These are phyloP conservation scores for Coniferiporia sulphurascens DNA, from an alignment of 1,284 basidiomycete species.

Conservation along the genomic window DNA sequence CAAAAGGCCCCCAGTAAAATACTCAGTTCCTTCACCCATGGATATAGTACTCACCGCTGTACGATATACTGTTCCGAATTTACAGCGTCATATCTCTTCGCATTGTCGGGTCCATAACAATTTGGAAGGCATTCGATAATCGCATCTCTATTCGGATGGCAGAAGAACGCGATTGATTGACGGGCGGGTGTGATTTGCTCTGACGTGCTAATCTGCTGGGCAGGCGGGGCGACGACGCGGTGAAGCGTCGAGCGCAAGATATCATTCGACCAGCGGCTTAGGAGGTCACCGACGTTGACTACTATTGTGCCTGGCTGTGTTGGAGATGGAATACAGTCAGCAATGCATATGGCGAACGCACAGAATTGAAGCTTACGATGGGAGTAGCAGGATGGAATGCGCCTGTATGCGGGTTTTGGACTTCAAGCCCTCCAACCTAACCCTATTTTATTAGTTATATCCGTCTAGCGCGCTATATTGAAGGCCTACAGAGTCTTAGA, in stretches of 20 bases:
- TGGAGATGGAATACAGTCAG: conserved; percentile 13
- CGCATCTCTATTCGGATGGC: conserved; percentile 73
- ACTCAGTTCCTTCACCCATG: too few species aligned
- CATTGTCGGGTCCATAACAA: conserved; percentile 45
- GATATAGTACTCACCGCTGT: conserved; percentile 41
- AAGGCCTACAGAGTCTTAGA: conserved; percentile 64
- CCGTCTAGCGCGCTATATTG: neutral
- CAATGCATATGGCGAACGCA: neutral
- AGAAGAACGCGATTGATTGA: conserved; percentile 81
- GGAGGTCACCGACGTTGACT: conserved; percentile 78
- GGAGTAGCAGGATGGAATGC: conserved; percentile 69
- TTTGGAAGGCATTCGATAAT: conserved; percentile 71
- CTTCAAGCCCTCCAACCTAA: conserved; percentile 79
- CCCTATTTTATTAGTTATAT: neutral
- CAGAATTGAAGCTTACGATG: conserved; percentile 46
- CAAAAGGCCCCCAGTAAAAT: too few species aligned
- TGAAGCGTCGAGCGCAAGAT: conserved; percentile 75
- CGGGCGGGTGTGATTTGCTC: conserved; percentile 58
- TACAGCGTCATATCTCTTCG: conserved; percentile 59
- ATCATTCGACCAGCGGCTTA: conserved; percentile 83
- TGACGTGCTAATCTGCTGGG: conserved; percentile 41
- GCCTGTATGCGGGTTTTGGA: conserved; percentile 71
- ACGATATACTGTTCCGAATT: conserved; percentile 78
- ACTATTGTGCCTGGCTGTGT: conserved; percentile 76
- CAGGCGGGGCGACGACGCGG: conserved; percentile 71